Evolutionary conservation across 768 basidiomycete genomes (phyloP).

Genomic region (Tylopilus plumbeoviolaceoides): DNA sequence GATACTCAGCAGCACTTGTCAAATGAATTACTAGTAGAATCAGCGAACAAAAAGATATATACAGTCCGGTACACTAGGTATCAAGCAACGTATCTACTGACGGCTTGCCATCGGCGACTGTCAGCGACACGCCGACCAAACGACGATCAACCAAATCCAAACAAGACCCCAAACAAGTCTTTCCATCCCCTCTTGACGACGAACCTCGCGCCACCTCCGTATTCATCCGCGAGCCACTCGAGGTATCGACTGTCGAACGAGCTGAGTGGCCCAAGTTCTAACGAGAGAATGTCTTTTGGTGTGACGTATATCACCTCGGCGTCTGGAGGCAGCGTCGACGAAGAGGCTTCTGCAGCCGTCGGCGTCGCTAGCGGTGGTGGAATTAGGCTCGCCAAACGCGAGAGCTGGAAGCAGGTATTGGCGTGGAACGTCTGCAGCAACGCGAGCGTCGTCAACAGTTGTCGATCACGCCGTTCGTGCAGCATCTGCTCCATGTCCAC

Average conservation of each 20-base stretch:
- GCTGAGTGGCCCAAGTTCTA: constrained; percentile 75
- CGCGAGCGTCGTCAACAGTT: constrained; percentile 47
- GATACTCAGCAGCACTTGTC: too few relatives aligned
- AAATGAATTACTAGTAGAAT: neutral
- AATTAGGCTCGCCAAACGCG: constrained; percentile 35
- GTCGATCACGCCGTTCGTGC: constrained; percentile 33
- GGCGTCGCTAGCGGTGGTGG: constrained; percentile 4
- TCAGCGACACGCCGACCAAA: too few relatives aligned
- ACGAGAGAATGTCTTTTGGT: constrained; percentile 59
- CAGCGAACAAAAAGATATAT: neutral
- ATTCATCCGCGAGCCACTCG: constrained; percentile 73
- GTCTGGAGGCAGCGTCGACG: constrained; percentile 8
- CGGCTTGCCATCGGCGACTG: neutral
- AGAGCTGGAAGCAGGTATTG: constrained; percentile 55
- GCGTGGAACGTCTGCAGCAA: constrained; percentile 68
- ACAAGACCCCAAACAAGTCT: constrained; percentile 41
- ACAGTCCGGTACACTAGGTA: neutral
- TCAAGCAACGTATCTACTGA: neutral
- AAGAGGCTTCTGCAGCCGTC: neutral
- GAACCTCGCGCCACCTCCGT: constrained; percentile 42
- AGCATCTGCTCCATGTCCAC: constrained; percentile 9
- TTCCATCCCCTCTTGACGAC: constrained; percentile 45
- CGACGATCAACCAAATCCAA: constrained; percentile 36
- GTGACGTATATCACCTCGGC: constrained; percentile 42
- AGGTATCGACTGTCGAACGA: constrained; percentile 66